Conservation (phyloP, 306 rosid genomes). For the Casuarina cunninghamiana region DNA sequence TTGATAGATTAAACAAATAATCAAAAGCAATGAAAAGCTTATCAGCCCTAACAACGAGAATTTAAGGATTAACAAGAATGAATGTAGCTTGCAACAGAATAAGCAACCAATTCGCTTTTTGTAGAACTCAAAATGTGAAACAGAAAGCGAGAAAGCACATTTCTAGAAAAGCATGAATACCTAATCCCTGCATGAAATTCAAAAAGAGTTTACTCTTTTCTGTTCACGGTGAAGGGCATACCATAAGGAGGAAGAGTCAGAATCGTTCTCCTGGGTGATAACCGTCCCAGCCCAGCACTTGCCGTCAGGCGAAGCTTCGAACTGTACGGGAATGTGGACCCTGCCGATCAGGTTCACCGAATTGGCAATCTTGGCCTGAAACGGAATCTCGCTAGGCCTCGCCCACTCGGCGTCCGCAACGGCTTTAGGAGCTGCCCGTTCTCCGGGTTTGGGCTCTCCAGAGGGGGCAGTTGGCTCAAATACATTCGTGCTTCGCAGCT, state of each 20-base stretch:
- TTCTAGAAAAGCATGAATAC: not conserved
- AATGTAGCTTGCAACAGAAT: not conserved
- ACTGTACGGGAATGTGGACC: conserved; percentile 42
- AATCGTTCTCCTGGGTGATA: conserved; percentile 23
- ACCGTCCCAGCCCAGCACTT: conserved; percentile 50
- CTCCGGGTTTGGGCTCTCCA: not conserved
- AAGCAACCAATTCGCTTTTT: not conserved
- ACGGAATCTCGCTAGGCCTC: conserved; percentile 49
- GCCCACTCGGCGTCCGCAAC: conserved; percentile 3
- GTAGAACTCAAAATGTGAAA: not conserved
- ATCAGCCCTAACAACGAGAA: not conserved
- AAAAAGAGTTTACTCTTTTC: not conserved
- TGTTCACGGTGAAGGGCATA: not conserved
- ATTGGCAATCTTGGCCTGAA: conserved; percentile 60
- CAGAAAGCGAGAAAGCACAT: not conserved
- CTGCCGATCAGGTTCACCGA: conserved; percentile 55
- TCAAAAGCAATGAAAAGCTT: not conserved
- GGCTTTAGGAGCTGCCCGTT: not conserved
- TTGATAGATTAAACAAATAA: not conserved
- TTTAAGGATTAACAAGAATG: not conserved
- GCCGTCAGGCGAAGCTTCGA: conserved; percentile 41
- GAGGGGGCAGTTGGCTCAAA: not conserved
- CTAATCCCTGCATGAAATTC: not conserved
- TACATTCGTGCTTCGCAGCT: not conserved
- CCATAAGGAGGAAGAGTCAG: conserved; percentile 36